Evolutionary conservation across 306 rosid species (phyloP).

Genomic region (Prosopis cineraria): DNA sequence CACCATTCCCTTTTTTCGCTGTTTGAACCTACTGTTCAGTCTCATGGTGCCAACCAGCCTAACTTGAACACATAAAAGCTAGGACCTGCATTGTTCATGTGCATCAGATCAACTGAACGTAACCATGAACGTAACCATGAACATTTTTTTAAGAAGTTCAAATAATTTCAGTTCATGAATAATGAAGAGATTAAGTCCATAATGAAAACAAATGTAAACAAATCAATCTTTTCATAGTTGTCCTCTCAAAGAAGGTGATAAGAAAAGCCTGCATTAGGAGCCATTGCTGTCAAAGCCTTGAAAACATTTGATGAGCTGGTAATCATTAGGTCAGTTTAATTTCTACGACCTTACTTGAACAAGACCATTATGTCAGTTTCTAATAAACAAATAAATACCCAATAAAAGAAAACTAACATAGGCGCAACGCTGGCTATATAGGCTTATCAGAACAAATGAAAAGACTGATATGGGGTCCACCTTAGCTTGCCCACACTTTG

Average conservation of each 20-base stretch:
- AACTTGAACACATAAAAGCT: conserved; percentile 30
- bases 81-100: conserved; percentile 27
- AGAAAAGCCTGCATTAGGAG: conserved; percentile 31
- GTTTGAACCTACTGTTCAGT: conserved; percentile 25
- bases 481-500: conserved; percentile 33
- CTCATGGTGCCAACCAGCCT: conserved; percentile 42
- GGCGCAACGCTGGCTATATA: neutral
- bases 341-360: too few species aligned
- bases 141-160: neutral
- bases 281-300: conserved; percentile 32
- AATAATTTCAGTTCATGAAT: neutral
- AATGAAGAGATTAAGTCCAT: neutral
- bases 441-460: conserved; percentile 24
- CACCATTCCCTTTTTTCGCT: too few species aligned
- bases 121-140: neutral
- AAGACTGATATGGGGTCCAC: conserved; percentile 32
- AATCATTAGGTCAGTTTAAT: neutral
- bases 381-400: neutral
- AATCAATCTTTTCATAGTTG: neutral
- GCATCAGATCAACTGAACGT: conserved; percentile 7
- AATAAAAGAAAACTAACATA: neutral
- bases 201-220: neutral
- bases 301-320: conserved; percentile 30
- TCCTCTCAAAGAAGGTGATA: conserved; percentile 30
- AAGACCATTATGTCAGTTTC: conserved; percentile 23